Conservation (phyloP, 1,284 basidiomycete species). For the Sporisorium graminicola region DNA sequence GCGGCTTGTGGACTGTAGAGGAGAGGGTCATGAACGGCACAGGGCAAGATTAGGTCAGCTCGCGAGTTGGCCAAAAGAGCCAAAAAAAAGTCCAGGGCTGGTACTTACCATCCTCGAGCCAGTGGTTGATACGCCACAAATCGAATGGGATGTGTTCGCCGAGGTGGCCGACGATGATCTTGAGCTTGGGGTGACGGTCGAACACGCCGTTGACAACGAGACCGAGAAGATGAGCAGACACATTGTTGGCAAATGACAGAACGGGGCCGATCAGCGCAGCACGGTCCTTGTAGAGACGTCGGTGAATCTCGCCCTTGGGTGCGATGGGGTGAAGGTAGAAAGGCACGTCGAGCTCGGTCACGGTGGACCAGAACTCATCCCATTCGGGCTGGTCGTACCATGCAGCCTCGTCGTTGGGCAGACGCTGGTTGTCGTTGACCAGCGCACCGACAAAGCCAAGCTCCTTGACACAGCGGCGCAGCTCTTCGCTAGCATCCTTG, state of each 20-base stretch:
- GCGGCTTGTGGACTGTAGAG: constrained; percentile 55
- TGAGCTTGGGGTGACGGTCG: constrained; percentile 70
- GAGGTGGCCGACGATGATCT: constrained; percentile 69
- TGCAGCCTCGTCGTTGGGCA: constrained; percentile 46
- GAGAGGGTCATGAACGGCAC: background rate
- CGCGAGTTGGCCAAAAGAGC: too few relatives aligned
- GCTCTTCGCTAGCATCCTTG: constrained; percentile 65
- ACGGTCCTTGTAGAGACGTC: constrained; percentile 66
- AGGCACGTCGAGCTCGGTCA: constrained; percentile 67
- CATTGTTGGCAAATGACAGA: constrained; percentile 68
- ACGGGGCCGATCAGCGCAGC: constrained; percentile 68
- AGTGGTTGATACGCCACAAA: constrained; percentile 69
- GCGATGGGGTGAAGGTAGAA: constrained; percentile 70
- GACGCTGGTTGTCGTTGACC: constrained; percentile 53
- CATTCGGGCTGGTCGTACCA: constrained; percentile 53
- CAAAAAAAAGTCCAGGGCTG: background rate
- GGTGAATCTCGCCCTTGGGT: constrained; percentile 64
- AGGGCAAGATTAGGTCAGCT: background rate
- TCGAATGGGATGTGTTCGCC: constrained; percentile 69
- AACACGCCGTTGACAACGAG: constrained; percentile 70
- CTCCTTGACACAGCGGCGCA: constrained; percentile 65
- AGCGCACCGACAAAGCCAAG: constrained; percentile 48
- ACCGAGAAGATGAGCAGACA: constrained; percentile 67
- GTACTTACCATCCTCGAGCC: constrained; percentile 64
- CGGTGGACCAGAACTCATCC: constrained; percentile 65